Base-by-base conservation (phyloP, 352 stramenopile genomes). In the Globisporangium paroecandrum region DNA sequence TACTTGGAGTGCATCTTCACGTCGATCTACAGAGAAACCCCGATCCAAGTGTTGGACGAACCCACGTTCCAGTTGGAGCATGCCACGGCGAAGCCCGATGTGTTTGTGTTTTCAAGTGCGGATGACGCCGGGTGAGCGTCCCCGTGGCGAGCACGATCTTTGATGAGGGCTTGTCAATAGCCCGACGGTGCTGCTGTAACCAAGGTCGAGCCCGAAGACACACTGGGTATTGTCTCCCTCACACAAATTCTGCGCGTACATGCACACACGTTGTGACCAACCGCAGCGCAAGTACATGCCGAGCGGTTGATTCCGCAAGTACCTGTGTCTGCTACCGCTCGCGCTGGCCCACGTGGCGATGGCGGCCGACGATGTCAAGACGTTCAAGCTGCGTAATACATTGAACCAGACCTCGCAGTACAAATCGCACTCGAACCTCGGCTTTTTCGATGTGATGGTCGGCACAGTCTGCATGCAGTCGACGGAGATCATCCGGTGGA, bases 251-350 rank as follows among this genome's bases (percentile, higher is more conserved):
- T 89, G 81, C 63, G 69, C 79, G 1, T 87, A 89, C 58, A 58
- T 87, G 65, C 86, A 86, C 53, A 75, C 73, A 4, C 77, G 69
- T 3, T 90, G 82, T 38, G 72, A 87, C 32, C 72, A 72, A 18
- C 77, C 71, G 1, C 79, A 85, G 7, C 77, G 76, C 38, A 69
- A 86, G 56, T 87, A 85, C 65, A 85, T 27, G 25, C 25, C 25
- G 25, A 27, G 25, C 25, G 25, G 25, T 2, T 27, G 25, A 2
- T 2, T 27, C 25, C 25, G 25, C 25, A 27, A 27, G 25, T 27
- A 27, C 25, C 25, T 27, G 2, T 27, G 25, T 27, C 25, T 27
- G 25, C 25, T 27, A 27, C 25, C 25, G 25, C 25, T 2, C 25
- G 25, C 25, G 25, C 25, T 27, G 25, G 2, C 25, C 25, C 25